These are phyloP conservation scores for Polytrichum formosum DNA, from an alignment of 225 moss, liverwort and hornwort genomes.

Conservation along the genomic window DNA sequence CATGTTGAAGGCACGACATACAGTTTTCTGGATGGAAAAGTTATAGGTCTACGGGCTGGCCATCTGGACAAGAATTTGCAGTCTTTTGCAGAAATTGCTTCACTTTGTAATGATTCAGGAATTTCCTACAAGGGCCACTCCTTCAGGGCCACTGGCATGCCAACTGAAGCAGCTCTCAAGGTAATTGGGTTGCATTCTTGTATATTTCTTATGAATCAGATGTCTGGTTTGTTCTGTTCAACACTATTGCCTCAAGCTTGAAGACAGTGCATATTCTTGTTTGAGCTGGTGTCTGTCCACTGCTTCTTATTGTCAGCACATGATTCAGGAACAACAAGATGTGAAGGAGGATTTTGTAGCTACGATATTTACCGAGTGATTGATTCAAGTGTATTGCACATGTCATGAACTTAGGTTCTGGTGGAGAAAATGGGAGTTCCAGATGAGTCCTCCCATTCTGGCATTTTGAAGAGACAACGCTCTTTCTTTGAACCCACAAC, in stretches of 20 bases:
- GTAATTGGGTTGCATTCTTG: conserved; percentile 17
- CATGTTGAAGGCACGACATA: conserved; percentile 96
- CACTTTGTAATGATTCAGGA: conserved; percentile 83
- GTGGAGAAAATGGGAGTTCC: conserved; percentile 97
- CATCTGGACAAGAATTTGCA: conserved; percentile 63
- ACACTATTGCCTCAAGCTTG: too few species aligned
- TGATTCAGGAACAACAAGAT: too few species aligned
- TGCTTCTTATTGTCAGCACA: too few species aligned
- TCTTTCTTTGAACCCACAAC: conserved; percentile 29
- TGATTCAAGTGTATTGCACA: not conserved
- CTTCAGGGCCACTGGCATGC: conserved; percentile 83
- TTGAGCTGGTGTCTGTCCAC: too few species aligned
- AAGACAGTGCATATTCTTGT: too few species aligned
- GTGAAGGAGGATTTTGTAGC: too few species aligned
- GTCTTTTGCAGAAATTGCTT: conserved; percentile 68
- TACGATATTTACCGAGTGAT: too few species aligned
- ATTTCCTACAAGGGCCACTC: conserved; percentile 57
- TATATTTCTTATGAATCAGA: not conserved
- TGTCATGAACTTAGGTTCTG: conserved; percentile 46
- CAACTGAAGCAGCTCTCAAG: conserved; percentile 88
- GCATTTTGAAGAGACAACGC: conserved; percentile 33
- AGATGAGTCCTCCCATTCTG: conserved; percentile 33
- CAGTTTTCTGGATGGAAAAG: conserved; percentile 57
- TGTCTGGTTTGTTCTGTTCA: too few species aligned
- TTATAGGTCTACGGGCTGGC: conserved; percentile 55